Evolutionary conservation across 31 red algal genomes (phyloP).

Genomic region (Odonthalia washingtoniensis): DNA sequence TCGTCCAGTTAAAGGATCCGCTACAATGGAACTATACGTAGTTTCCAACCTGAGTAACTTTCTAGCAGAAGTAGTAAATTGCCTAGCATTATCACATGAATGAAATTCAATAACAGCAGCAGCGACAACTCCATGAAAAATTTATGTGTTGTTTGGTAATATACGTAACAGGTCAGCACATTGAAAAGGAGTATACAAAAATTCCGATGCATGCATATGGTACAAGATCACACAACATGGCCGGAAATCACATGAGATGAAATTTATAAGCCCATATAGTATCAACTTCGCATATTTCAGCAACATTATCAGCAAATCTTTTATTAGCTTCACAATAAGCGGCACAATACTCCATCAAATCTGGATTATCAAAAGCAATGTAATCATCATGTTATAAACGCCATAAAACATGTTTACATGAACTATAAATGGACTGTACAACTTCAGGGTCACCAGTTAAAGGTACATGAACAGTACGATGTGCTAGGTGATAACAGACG

Average conservation of each 20-base stretch:
- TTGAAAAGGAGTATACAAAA: constrained; percentile 93
- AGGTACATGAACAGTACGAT: constrained; percentile 52
- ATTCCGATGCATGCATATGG: constrained; percentile 90
- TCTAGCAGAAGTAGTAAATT: constrained; percentile 82
- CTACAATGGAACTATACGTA: constrained; percentile 69
- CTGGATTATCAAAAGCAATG: constrained; percentile 42
- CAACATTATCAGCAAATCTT: constrained; percentile 83
- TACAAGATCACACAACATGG: constrained; percentile 53
- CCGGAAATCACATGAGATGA: constrained; percentile 89
- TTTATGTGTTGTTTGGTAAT: constrained; percentile 74
- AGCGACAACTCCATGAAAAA: constrained; percentile 83
- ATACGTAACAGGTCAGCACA: constrained; percentile 90
- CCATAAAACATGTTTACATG: constrained; percentile 81
- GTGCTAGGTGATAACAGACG: neutral
- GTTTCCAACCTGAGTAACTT: constrained; percentile 76
- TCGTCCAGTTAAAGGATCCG: constrained; percentile 65
- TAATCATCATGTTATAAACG: constrained; percentile 88
- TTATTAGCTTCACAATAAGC: constrained; percentile 76
- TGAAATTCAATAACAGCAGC: constrained; percentile 93
- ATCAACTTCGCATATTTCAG: constrained; percentile 79
- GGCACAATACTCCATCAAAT: constrained; percentile 65
- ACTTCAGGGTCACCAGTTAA: constrained; percentile 57
- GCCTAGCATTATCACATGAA: constrained; percentile 88
- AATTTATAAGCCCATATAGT: constrained; percentile 95
- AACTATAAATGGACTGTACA: constrained; percentile 41